Percentiles rank a stretch among this genome's conserved stretches.
Evolutionary conservation across 768 basidiomycete species (phyloP).

Genomic region (Auricularia sp.): DNA sequence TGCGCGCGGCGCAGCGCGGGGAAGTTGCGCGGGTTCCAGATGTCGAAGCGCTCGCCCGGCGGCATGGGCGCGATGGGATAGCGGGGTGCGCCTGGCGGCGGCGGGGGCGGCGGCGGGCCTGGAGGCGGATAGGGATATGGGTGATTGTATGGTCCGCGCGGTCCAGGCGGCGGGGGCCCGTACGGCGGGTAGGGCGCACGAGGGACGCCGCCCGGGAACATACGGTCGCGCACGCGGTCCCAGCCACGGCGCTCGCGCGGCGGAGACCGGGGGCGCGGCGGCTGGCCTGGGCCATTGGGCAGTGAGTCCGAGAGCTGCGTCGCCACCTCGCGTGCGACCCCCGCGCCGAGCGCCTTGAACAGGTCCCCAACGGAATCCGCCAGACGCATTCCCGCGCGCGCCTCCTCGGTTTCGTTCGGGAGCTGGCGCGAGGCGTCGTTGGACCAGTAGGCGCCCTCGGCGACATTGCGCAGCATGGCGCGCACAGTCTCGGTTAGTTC

Average conservation of each 20-base stretch:
- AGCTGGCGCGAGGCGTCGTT: constrained; percentile 25
- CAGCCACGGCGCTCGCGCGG: background rate
- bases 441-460: constrained; percentile 59
- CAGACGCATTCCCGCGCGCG: constrained; percentile 2
- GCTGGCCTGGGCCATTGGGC: background rate
- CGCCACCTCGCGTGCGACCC: background rate
- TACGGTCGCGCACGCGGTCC: background rate
- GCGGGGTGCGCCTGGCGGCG: background rate
- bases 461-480: constrained; percentile 50
- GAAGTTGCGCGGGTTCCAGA: background rate
- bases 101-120: constrained; percentile 5
- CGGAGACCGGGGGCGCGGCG: background rate
- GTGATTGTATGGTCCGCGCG: background rate
- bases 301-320: background rate
- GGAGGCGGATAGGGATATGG: background rate
- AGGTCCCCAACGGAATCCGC: constrained; percentile 3
- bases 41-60: background rate
- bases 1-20: background rate
- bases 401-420: background rate
- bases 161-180: background rate
- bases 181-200: background rate
- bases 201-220: constrained; percentile 1
- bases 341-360: constrained; percentile 2
- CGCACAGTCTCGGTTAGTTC: constrained; percentile 60
- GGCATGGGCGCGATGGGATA: background rate